Conservation (phyloP, 2,329 filamentous ascomycete genomes). For the Apiospora marii region DNA sequence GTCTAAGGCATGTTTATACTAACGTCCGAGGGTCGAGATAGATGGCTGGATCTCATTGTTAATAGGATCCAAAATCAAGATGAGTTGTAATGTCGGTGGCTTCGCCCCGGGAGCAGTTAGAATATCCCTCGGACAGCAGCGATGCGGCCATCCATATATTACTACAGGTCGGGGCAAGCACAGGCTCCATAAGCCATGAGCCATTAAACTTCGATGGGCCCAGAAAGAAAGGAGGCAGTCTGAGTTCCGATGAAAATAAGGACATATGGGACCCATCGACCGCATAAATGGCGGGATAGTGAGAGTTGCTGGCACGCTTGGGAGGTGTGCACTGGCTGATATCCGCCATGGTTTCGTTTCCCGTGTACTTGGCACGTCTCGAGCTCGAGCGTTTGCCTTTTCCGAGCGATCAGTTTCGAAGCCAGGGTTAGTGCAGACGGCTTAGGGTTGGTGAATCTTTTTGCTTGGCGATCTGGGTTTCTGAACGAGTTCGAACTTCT, state of each 20-base stretch:
- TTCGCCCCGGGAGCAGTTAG: no score
- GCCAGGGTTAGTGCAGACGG: neutral
- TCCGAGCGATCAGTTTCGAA: conserved; percentile 13
- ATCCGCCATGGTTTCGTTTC: conserved; percentile 1
- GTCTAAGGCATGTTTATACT: no score
- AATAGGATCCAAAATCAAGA: neutral
- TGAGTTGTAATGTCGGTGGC: neutral
- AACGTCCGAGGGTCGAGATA: no score
- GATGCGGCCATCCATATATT: neutral
- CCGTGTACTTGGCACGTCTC: conserved; percentile 2
- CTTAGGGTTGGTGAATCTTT: neutral
- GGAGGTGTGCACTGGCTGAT: neutral
- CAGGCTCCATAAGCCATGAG: neutral
- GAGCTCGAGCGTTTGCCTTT: neutral
- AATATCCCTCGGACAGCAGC: neutral
- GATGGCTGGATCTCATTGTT: conserved; percentile 31
- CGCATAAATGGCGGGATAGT: neutral
- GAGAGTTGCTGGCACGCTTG: neutral
- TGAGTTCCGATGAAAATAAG: no score
- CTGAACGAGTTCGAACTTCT: no score
- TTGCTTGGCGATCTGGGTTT: conserved; percentile 4
- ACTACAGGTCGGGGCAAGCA: neutral
- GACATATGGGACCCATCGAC: no score
- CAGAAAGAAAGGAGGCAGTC: no score
- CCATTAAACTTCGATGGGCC: neutral